These are phyloP conservation scores for Prunus mongolica DNA, from an alignment of 306 rosid species.

Conservation along the genomic window DNA sequence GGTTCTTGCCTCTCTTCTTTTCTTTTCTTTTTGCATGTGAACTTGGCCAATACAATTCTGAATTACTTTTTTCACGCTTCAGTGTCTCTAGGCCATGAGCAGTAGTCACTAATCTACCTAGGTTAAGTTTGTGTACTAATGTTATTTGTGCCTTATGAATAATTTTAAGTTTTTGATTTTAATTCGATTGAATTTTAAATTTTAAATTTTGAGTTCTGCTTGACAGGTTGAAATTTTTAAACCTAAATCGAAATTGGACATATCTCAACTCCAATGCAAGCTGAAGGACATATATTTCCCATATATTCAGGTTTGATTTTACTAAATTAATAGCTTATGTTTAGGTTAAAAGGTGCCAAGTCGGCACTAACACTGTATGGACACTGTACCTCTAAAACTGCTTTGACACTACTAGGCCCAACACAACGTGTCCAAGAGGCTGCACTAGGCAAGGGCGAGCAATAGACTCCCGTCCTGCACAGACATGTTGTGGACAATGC, in stretches of 20 bases:
- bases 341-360: too few relatives aligned
- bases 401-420: too few relatives aligned
- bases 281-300: slow-evolving; percentile 69
- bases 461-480: not conserved
- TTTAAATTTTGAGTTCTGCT: not conserved
- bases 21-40: not conserved
- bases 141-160: not conserved
- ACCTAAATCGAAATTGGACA: slow-evolving; percentile 30
- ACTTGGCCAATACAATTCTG: not conserved
- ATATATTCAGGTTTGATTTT: slow-evolving; percentile 53
- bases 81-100: not conserved
- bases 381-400: not conserved
- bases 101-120: not conserved
- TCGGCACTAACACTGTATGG: not conserved
- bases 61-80: not conserved
- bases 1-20: not conserved
- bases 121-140: not conserved
- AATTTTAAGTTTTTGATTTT: not conserved
- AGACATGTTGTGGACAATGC: not conserved
- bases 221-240: slow-evolving; percentile 53
- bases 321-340: not conserved
- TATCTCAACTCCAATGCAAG: slow-evolving; percentile 40
- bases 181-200: not conserved
- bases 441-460: not conserved
- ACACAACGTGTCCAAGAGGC: not conserved